Evolutionary conservation across 2,329 filamentous ascomycete genomes (phyloP), one percentile per base, ranked within the genome.

Genomic region (Fusarium sp.): DNA sequence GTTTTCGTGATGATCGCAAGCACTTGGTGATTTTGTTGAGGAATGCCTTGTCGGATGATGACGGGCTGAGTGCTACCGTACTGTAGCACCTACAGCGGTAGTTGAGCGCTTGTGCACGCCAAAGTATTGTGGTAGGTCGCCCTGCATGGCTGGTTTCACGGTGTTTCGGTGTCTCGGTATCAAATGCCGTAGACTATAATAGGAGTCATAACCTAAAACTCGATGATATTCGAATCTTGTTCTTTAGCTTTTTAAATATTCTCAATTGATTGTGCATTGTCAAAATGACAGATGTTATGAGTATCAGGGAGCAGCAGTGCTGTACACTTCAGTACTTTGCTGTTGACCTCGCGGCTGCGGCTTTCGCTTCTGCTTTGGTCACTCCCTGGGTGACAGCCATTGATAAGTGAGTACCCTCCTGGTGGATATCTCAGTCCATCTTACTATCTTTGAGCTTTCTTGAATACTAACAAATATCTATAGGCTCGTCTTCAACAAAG

Each of bases 331-430:
- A 77, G 55, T 74, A 73, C 54, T 73, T 77, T 56, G 75, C 74
- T 55, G 72, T 74, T 27, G 75, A 77, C 55, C 62, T 77, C 2
- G 57, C 66, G 6, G 74, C 75, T 27, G 75, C 75, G 0, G 72
- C 75, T 9, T 66, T 77, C 14, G 75, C 75, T 27, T 76, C 75
- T 57, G 75, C 73, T 25, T 42, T 77, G 35, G 75, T 77, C 19
- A 73, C 75, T 54, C 75, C 75, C 16, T 77, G 75, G 75, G 75
- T 77, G 15, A 73, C 72, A n/a, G 75, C 75, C 18, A 77, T 77
- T 29, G 73, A 77, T 18, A 74, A 73, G 75, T 77, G 27, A 68
- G 75, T n/a, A 11, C 19, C 25, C 4, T n/a, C 6, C n/a, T 19
- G 16, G 4, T 10, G 0, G 7, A 31, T 11, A n/a, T 7, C 44